phyloP scores from a whole-genome alignment of 768 basidiomycete genomes.

The Termitomyces sp. region DNA sequence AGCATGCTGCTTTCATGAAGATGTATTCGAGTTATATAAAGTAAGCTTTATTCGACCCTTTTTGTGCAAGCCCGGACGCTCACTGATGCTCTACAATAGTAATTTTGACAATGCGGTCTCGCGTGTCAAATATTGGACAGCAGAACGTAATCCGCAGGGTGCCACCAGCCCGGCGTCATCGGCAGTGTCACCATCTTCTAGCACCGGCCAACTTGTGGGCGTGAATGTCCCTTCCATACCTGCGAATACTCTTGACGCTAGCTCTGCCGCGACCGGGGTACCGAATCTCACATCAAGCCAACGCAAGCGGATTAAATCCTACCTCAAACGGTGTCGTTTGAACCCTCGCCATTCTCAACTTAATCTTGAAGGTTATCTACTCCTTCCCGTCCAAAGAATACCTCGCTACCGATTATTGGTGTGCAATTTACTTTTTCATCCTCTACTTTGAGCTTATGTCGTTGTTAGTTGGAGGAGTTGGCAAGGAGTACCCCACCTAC shows the following conservation, averaged over 20 bases:
- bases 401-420: constrained; percentile 95
- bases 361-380: constrained; percentile 88
- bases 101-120: constrained; percentile 93
- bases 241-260: constrained; percentile 32
- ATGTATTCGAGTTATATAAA: constrained; percentile 99
- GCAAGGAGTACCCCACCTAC: constrained; percentile 79
- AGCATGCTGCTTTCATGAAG: constrained; percentile 95
- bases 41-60: constrained; percentile 38
- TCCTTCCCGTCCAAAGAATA: constrained; percentile 93
- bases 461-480: constrained; percentile 74
- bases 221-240: constrained; percentile 49
- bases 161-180: constrained; percentile 31
- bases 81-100: constrained; percentile 30
- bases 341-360: constrained; percentile 91
- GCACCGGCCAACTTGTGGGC: constrained; percentile 56
- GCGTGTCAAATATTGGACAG: constrained; percentile 82
- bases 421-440: constrained; percentile 23
- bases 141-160: constrained; percentile 40
- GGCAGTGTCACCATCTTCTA: constrained; percentile 52
- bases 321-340: constrained; percentile 84
- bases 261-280: constrained; percentile 33
- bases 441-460: constrained; percentile 1
- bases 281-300: constrained; percentile 71
- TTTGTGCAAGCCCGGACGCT: constrained; percentile 1
- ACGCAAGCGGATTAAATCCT: constrained; percentile 81